Base-by-base conservation (phyloP, 108 stramenopile genomes). In the Skeletonema potamos region DNA sequence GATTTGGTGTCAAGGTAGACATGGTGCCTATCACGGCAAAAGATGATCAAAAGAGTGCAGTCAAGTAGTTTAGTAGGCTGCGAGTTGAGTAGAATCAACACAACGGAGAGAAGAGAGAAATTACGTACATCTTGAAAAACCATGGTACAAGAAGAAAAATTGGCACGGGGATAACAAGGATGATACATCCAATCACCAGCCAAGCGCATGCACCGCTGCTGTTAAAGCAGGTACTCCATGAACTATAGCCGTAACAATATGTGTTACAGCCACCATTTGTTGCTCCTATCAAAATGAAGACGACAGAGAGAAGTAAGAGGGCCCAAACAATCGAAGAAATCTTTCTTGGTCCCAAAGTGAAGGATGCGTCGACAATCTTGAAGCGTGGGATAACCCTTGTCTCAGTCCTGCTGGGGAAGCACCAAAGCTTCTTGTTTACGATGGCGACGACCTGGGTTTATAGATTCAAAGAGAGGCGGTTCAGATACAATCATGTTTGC, bases 311-410 rank as follows among this genome's bases (percentile, higher is more conserved):
- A 0, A 68, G 24, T 24, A 62, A n/a, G 1, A 76, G 58, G 7
- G 34, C 34, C 34, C 34, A 34, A 34, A 34, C 1, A 73, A 2
- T 13, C 17, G 58, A 15, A 57, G n/a, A n/a, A n/a, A n/a, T n/a
- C n/a, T n/a, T 27, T 2, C 30, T 2, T 26, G 74, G 74, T 48
- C 60, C 60, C 39, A 54, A 39, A 2, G 60, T 62, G 37, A 68
- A 68, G 24, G 30, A 10, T 43, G 59, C 46, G 30, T 76, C 51
- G 39, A 76, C 30, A 20, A 76, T 76, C 68, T 76, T 76, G 74
- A 76, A 76, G 18, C 74, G 74, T 29, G 74, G 74, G 10, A 76
- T 76, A 32, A 69, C 33, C 1, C 7, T 61, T 12, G 60, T 61
- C 20, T 54, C n/a, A 28, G 11, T 20, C 15, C 22, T 39, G 59